Evolutionary conservation across 257 asterid genomes (phyloP).

Genomic region (Lycium ferocissimum): DNA sequence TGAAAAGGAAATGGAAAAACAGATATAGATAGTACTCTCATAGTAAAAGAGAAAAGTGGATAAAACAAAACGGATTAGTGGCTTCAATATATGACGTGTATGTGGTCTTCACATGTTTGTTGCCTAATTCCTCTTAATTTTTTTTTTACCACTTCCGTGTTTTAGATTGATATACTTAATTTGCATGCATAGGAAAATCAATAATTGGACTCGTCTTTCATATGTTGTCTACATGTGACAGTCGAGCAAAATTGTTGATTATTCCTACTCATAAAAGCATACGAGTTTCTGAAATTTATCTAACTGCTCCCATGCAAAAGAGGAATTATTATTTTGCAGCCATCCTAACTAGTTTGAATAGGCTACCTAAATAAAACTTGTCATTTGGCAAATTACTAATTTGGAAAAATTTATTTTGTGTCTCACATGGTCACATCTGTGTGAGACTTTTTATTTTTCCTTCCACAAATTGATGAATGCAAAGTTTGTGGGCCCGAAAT

Average conservation of each 20-base stretch:
- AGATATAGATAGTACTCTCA: background rate
- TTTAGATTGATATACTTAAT: background rate
- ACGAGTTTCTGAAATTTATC: background rate
- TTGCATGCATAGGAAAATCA: background rate
- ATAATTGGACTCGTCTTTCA: conserved; percentile 19
- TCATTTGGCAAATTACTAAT: background rate
- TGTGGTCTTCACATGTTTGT: conserved; percentile 4
- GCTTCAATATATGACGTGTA: conserved; percentile 24
- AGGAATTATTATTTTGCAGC: background rate
- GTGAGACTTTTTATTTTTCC: too few relatives aligned
- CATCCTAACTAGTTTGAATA: background rate
- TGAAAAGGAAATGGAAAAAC: too few relatives aligned
- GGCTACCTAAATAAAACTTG: background rate
- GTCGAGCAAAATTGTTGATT: background rate
- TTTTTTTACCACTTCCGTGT: background rate
- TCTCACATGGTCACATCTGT: background rate
- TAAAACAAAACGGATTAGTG: background rate
- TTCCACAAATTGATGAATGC: background rate
- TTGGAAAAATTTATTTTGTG: background rate
- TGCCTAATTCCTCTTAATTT: background rate
- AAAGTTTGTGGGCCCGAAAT: too few relatives aligned
- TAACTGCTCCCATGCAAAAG: background rate
- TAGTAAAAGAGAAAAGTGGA: conserved; percentile 18
- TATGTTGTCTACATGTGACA: conserved; percentile 1
- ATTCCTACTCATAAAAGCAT: conserved; percentile 18